Base-by-base conservation (phyloP, 331 rosid genomes). In the Rhamnella rubrinervis region DNA sequence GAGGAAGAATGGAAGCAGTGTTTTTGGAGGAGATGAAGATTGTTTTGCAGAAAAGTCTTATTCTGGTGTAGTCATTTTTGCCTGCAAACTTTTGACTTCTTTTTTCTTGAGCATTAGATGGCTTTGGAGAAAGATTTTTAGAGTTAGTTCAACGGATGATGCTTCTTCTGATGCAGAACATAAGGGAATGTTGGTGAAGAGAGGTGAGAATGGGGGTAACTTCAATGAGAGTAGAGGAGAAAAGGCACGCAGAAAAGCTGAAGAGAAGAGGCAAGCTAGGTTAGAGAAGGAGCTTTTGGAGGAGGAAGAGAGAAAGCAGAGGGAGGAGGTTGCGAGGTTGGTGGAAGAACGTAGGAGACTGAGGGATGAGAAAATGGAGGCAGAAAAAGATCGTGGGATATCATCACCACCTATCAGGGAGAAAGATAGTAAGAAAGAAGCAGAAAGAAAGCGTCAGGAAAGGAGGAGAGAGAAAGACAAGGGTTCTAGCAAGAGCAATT, bases 211-310 rank as follows among this genome's bases (percentile, higher is more conserved):
- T 78, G 99, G 90, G 65, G 84, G 59, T 53, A 77, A 58, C 84
- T 87, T 85, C 63, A 63, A 80, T 37, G 96, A 87, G 81, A 95
- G 97, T 64, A 86, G 93, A 84, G 97, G 90, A 66, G 99, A 95
- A 75, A 95, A 86, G 41, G 96, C 99, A 11, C 96, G 99, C 58
- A 84, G 97, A 74, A 95, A 95, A 80, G 99, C 99, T 16, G 99
- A 95, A 79, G 99, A 95, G 87, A 95, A 95, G 83, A 87, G 85
- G 73, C 99, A 89, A 71, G 99, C 97, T 69, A 95, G 97, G 86
- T 55, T 95, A 72, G 99, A 91, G 88, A 95, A 58, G 82, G 99
- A 89, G 75, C 92, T 86, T 58, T 77, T 85, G 83, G 97, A 95
- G 85, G 99, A 95, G 88, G 99, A 95, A 82, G 99, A 95, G 77